phyloP scores from a whole-genome alignment of 495 filamentous ascomycete species.

The Rhypophila decipiens region DNA sequence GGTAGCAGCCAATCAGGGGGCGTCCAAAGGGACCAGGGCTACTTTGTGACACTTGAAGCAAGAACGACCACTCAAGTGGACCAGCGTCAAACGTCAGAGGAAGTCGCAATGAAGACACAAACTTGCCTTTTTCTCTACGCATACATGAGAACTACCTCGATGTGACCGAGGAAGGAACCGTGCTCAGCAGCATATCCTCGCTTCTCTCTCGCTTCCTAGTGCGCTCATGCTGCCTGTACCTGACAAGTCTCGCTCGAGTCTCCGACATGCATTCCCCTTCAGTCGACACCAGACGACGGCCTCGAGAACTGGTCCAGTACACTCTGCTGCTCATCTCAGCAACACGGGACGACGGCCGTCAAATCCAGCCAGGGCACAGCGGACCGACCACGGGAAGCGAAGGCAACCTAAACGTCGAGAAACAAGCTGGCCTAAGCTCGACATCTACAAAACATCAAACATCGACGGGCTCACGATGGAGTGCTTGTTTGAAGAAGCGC shows the following conservation, averaged over 20 bases:
- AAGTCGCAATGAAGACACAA: conserved; percentile 8
- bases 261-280: not conserved
- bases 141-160: conserved; percentile 15
- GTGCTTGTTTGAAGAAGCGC: not conserved
- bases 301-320: no score
- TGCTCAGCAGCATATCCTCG: not conserved
- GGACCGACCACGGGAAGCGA: no score
- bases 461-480: not conserved
- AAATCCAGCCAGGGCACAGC: no score
- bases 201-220: not conserved
- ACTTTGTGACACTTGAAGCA: conserved; percentile 30
- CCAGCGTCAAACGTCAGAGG: conserved; percentile 25
- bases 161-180: conserved; percentile 9
- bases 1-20: conserved; percentile 21
- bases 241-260: not conserved
- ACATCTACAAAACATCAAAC: not conserved
- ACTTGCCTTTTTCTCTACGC: conserved; percentile 3
- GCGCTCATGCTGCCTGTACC: not conserved
- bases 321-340: no score
- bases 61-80: conserved; percentile 16
- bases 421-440: not conserved
- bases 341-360: no score
- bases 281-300: not conserved
- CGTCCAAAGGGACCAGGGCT: conserved; percentile 18
- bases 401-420: no score